Evolutionary conservation across 2,329 filamentous ascomycete species (phyloP).

Genomic region (Xylariaceae sp.): DNA sequence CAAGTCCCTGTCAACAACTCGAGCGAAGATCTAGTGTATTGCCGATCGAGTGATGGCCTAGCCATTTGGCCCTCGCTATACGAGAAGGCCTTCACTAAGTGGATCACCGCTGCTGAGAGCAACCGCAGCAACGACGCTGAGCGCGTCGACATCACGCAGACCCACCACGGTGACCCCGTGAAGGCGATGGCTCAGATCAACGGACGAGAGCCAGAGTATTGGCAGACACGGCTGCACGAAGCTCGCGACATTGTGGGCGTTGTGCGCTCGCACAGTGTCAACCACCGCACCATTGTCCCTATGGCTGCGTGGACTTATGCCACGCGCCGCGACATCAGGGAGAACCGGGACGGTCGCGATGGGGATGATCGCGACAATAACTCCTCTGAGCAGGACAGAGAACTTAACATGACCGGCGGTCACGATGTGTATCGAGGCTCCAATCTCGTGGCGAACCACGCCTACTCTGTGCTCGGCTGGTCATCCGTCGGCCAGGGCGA

Average conservation of each 20-base stretch:
- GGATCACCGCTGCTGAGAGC: conserved; percentile 32
- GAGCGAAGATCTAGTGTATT: conserved; percentile 41
- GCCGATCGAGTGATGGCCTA: conserved; percentile 38
- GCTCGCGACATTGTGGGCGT: conserved; percentile 36
- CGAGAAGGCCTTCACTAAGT: conserved; percentile 48
- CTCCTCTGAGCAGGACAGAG: not conserved
- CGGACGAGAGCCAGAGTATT: conserved; percentile 38
- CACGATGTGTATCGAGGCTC: conserved; percentile 34
- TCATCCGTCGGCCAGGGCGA: conserved; percentile 34
- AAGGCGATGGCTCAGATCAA: conserved; percentile 46
- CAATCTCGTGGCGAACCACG: conserved; percentile 45
- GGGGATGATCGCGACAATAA: not conserved
- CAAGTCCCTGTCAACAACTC: conserved; percentile 44
- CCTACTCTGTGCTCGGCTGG: conserved; percentile 43
- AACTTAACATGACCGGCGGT: not conserved
- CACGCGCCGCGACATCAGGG: conserved; percentile 22
- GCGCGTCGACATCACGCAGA: conserved; percentile 41
- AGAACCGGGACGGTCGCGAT: not conserved
- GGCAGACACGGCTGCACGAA: conserved; percentile 32
- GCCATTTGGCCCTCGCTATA: conserved; percentile 46
- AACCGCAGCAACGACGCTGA: conserved; percentile 19
- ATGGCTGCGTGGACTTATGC: conserved; percentile 42
- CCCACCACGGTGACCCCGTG: conserved; percentile 41
- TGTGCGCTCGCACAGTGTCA: conserved; percentile 39
- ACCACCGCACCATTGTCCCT: conserved; percentile 43